These are phyloP conservation scores for Fusarium compactum DNA, from an alignment of 2,329 filamentous ascomycete genomes.

Conservation along the genomic window DNA sequence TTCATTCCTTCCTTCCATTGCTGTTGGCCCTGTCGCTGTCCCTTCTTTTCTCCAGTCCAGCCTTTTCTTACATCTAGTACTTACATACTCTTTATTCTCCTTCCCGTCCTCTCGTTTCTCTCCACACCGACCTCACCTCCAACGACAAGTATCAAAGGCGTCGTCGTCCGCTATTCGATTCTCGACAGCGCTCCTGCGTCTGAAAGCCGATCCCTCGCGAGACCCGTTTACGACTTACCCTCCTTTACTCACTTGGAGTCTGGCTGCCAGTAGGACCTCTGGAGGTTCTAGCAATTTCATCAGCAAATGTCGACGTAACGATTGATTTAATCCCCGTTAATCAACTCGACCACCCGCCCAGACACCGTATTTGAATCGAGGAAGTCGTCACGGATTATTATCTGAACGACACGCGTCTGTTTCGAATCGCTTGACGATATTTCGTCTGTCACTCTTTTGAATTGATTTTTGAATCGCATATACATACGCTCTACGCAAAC, in stretches of 20 bases:
- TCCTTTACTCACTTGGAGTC: slow-evolving; percentile 40
- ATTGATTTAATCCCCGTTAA: slow-evolving; percentile 46
- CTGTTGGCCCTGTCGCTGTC: slow-evolving; percentile 48
- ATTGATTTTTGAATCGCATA: slow-evolving; percentile 47
- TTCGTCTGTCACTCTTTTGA: slow-evolving; percentile 63
- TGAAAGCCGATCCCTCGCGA: slow-evolving; percentile 42
- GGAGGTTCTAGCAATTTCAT: slow-evolving; percentile 48
- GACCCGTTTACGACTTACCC: slow-evolving; percentile 38
- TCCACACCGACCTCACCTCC: slow-evolving; percentile 49
- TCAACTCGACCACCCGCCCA: slow-evolving; percentile 32
- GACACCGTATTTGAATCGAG: slow-evolving; percentile 28
- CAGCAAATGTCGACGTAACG: slow-evolving; percentile 51
- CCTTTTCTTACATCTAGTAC: slow-evolving; percentile 44
- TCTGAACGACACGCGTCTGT: slow-evolving; percentile 48
- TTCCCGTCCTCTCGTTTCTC: slow-evolving; percentile 42
- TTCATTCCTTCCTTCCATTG: slow-evolving; percentile 47
- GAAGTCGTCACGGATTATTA: slow-evolving; percentile 41
- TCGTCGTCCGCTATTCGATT: slow-evolving; percentile 50
- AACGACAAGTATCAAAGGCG: slow-evolving; percentile 50
- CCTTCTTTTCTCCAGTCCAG: slow-evolving; percentile 49
- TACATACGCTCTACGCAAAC: slow-evolving; percentile 49
- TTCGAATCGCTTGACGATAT: slow-evolving; percentile 56
- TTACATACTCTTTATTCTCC: slow-evolving; percentile 43
- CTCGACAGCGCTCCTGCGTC: slow-evolving; percentile 49
- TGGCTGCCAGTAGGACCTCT: slow-evolving; percentile 47